Conservation (phyloP, 495 filamentous ascomycete genomes). For the Talaromyces borbonicus region DNA sequence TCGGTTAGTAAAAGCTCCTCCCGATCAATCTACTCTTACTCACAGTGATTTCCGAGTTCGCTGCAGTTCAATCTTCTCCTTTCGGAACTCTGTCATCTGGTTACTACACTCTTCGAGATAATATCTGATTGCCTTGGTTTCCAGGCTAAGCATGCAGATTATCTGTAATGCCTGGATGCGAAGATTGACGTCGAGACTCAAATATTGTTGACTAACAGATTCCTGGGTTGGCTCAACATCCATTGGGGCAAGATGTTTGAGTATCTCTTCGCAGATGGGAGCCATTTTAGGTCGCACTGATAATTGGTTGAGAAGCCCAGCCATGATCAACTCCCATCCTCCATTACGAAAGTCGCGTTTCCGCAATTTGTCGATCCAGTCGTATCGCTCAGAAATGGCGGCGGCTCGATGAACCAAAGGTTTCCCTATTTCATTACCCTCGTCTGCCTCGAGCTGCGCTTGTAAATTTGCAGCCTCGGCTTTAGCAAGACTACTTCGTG, state of each 20-base stretch:
- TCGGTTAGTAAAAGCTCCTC: conserved; percentile 11
- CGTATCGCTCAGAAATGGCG: conserved; percentile 55
- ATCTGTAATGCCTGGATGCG: conserved; percentile 75
- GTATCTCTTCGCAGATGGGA: conserved; percentile 64
- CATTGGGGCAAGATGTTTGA: conserved; percentile 68
- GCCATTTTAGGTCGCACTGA: conserved; percentile 63
- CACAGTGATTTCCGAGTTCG: conserved; percentile 73
- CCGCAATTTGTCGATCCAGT: conserved; percentile 76
- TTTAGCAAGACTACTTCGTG: conserved; percentile 75
- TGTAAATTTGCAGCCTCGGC: conserved; percentile 57
- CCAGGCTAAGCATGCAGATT: conserved; percentile 74
- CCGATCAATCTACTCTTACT: conserved; percentile 28
- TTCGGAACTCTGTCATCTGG: conserved; percentile 85
- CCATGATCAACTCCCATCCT: conserved; percentile 83
- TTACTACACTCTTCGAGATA: conserved; percentile 87
- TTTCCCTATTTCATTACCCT: conserved; percentile 21
- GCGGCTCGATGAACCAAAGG: conserved; percentile 59
- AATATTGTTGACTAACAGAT: conserved; percentile 62
- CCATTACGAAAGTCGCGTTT: conserved; percentile 82
- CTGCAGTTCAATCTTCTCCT: conserved; percentile 91
- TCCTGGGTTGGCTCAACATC: conserved; percentile 61
- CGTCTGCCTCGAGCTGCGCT: conserved; percentile 36
- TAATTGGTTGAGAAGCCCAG: conserved; percentile 77
- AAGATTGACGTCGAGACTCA: conserved; percentile 67
- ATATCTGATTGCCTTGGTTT: conserved; percentile 71